Evolutionary conservation across 2,329 filamentous ascomycete species (phyloP).

Genomic region (Curvularia sp.): DNA sequence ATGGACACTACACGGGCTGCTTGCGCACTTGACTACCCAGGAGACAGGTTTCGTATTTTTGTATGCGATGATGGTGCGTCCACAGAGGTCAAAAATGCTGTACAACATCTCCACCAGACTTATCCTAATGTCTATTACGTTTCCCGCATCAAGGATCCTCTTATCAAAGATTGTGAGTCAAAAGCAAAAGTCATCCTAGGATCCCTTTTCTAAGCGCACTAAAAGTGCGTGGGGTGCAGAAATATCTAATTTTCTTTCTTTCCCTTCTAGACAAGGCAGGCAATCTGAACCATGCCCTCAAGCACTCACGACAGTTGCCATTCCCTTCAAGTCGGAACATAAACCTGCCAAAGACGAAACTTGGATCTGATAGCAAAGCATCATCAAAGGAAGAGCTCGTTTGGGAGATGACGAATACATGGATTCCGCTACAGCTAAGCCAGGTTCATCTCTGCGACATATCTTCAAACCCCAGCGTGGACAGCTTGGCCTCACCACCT

Average conservation of each 20-base stretch:
- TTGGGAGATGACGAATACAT: constrained; percentile 39
- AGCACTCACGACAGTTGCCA: background rate
- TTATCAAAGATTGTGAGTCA: background rate
- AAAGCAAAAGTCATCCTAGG: background rate
- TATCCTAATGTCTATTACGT: constrained; percentile 55
- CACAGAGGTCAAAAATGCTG: constrained; percentile 38
- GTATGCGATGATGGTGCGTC: constrained; percentile 52
- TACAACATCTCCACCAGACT: constrained; percentile 47
- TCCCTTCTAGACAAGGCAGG: constrained; percentile 62
- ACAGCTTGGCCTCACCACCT: background rate
- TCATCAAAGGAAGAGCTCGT: background rate
- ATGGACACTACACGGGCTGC: constrained; percentile 38
- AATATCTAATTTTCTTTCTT: constrained; percentile 46
- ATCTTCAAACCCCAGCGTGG: background rate
- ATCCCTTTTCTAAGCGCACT: background rate
- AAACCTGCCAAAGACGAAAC: background rate
- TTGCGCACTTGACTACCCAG: constrained; percentile 28
- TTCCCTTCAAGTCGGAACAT: background rate
- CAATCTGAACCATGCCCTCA: constrained; percentile 65
- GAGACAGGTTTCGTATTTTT: constrained; percentile 45
- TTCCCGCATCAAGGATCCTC: background rate
- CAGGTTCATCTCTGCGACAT: constrained; percentile 1
- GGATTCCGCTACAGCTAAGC: constrained; percentile 43
- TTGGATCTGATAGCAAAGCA: background rate
- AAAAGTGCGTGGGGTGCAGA: constrained; percentile 51